Evolutionary conservation across 1,284 basidiomycete species (phyloP).

Genomic region (Moesziomyces parantarcticus): DNA sequence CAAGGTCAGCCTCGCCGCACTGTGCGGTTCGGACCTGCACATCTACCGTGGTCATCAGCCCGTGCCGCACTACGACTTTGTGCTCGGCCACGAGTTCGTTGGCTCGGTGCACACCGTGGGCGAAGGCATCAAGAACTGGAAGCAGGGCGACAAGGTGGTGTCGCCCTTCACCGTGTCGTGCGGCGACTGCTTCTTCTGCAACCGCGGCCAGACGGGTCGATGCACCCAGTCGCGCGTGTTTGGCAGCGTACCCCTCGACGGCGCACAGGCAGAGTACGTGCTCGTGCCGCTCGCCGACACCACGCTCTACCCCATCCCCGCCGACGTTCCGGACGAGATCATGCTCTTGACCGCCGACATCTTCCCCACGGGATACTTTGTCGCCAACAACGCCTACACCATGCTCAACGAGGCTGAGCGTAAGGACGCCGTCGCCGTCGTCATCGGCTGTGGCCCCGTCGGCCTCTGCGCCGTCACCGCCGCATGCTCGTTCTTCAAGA

Average conservation of each 20-base stretch:
- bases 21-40: constrained; percentile 86
- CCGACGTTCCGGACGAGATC: constrained; percentile 70
- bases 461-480: constrained; percentile 69
- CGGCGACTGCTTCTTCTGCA: constrained; percentile 73
- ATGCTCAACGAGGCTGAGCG: constrained; percentile 56
- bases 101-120: constrained; percentile 82
- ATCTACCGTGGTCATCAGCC: constrained; percentile 54
- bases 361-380: constrained; percentile 73
- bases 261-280: constrained; percentile 88
- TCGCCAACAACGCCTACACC: constrained; percentile 75
- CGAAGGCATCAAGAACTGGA: constrained; percentile 75
- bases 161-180: constrained; percentile 87
- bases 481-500: constrained; percentile 68
- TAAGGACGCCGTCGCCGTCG: constrained; percentile 58
- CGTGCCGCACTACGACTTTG: constrained; percentile 54
- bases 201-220: constrained; percentile 79
- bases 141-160: constrained; percentile 83
- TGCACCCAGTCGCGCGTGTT: constrained; percentile 78
- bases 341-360: constrained; percentile 76
- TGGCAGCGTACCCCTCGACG: constrained; percentile 78
- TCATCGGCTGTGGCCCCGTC: constrained; percentile 70
- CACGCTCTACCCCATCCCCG: constrained; percentile 76
- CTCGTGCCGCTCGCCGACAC: constrained; percentile 81
- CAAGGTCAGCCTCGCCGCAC: constrained; percentile 70
- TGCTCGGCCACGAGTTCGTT: constrained; percentile 82